phyloP scores from a whole-genome alignment of 257 asterid species.

The Ligustrum vulgare region DNA sequence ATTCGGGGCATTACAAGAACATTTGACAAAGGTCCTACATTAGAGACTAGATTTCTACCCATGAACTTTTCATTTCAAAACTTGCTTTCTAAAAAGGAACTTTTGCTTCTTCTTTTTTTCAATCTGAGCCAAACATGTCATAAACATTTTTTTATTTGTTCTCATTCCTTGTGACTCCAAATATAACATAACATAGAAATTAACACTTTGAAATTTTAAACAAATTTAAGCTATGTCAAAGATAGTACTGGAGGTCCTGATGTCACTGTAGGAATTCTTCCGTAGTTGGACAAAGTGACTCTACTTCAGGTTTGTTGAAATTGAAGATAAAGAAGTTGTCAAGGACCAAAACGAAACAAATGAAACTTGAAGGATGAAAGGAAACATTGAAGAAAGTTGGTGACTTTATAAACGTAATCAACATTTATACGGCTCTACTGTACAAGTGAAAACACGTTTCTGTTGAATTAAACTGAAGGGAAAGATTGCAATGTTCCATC shows the following conservation, averaged over 20 bases:
- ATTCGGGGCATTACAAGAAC: too few species aligned
- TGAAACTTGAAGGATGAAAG: too few species aligned
- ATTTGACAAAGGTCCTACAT: too few species aligned
- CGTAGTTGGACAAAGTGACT: constrained; percentile 88
- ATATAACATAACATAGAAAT: neutral
- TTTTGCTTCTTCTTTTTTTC: neutral
- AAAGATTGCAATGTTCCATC: too few species aligned
- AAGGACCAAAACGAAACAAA: too few species aligned
- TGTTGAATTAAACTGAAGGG: too few species aligned
- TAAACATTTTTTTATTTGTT: neutral
- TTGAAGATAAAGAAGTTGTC: too few species aligned
- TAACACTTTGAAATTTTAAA: neutral
- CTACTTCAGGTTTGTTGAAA: constrained; percentile 70
- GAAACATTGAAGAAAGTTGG: too few species aligned
- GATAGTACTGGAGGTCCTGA: constrained; percentile 99
- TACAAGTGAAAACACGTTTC: too few species aligned
- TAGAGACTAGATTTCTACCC: too few species aligned
- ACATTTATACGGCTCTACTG: too few species aligned
- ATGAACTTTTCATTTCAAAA: neutral
- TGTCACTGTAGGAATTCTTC: constrained; percentile 88
- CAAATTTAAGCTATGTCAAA: constrained; percentile 85
- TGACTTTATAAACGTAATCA: too few species aligned
- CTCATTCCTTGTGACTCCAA: constrained; percentile 4
- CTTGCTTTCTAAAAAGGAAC: neutral
- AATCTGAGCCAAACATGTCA: neutral